Base-by-base conservation (phyloP, 192 early-diverging fungal species). In the Phycomyces blakesleeanus region DNA sequence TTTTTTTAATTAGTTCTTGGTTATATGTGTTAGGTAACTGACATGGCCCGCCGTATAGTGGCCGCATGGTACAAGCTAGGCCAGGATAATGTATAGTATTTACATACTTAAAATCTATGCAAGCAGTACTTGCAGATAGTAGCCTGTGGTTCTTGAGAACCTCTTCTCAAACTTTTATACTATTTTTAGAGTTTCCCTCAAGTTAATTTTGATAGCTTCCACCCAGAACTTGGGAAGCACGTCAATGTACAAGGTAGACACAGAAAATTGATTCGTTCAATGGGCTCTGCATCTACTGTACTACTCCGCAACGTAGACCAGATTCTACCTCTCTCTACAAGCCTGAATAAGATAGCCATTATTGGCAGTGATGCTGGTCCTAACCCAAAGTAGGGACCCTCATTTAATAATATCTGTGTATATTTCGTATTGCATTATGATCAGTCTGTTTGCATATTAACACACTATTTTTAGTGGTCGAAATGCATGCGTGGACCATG, bases 51-150 rank as follows among this genome's bases (percentile, higher is more conserved):
- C 21, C 65, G 71, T 26, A 73, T 73, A 59, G 51, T 67, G 0
- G 64, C 71, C 49, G 53, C 71, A 16, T 73, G 71, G 71, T 73
- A 67, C 38, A 73, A 73, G 51, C 49, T 73, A 9, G 52, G 58
- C 9, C 63, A 73, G 59, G 40, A 57, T 14, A 62, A 37, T 22
- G 34, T 69, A 55, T 69, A 74, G 55, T 42, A 69, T 1, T 66
- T 62, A n/a, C n/a, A n/a, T n/a, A n/a, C n/a, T n/a, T n/a, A n/a
- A n/a, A n/a, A n/a, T n/a, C n/a, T n/a, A n/a, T n/a, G n/a, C n/a
- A n/a, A n/a, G n/a, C n/a, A n/a, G n/a, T n/a, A n/a, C n/a, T n/a
- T n/a, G n/a, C n/a, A n/a, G n/a, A n/a, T n/a, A n/a, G n/a, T n/a
- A n/a, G n/a, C n/a, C n/a, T n/a, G n/a, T n/a, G n/a, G n/a, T n/a